phyloP scores from a whole-genome alignment of 768 basidiomycete genomes.

The Melanogaster broomeanus region DNA sequence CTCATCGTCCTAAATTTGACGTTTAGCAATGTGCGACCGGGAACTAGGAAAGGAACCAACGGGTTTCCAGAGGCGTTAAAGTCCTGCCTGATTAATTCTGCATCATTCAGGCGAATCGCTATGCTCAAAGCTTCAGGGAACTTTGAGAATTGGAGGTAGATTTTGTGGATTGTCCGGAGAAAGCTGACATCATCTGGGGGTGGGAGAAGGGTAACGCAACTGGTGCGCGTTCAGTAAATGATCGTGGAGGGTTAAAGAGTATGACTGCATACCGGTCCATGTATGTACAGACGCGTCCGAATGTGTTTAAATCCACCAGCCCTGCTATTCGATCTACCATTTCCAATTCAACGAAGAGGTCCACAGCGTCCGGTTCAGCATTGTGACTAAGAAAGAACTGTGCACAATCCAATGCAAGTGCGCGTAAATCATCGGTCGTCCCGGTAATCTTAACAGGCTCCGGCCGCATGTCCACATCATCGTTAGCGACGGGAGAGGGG shows the following conservation, averaged over 20 bases:
- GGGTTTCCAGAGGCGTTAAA: slow-evolving; percentile 90
- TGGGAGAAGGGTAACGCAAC: slow-evolving; percentile 87
- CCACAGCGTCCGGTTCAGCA: slow-evolving; percentile 97
- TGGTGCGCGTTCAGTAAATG: slow-evolving; percentile 22
- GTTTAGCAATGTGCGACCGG: not conserved
- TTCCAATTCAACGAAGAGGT: slow-evolving; percentile 92
- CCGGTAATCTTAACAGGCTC: slow-evolving; percentile 43
- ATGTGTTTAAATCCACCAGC: slow-evolving; percentile 87
- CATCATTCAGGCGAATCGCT: slow-evolving; percentile 82
- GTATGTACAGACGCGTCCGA: slow-evolving; percentile 87
- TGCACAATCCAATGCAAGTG: slow-evolving; percentile 81
- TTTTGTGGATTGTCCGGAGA: slow-evolving; percentile 82
- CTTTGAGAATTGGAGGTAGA: slow-evolving; percentile 84
- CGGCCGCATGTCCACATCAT: slow-evolving; percentile 28
- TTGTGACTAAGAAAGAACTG: slow-evolving; percentile 91
- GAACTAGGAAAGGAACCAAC: slow-evolving; percentile 42
- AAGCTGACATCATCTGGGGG: slow-evolving; percentile 93
- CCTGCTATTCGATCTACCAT: slow-evolving; percentile 76
- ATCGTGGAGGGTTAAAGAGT: not conserved
- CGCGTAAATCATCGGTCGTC: slow-evolving; percentile 72
- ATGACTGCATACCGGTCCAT: slow-evolving; percentile 77
- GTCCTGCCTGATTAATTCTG: slow-evolving; percentile 78
- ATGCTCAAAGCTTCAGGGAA: slow-evolving; percentile 91
- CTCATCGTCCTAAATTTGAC: slow-evolving; percentile 69
- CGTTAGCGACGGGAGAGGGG: slow-evolving; percentile 25